Base-by-base conservation (phyloP, 441 rosid genomes). In the Melianthus villosus region DNA sequence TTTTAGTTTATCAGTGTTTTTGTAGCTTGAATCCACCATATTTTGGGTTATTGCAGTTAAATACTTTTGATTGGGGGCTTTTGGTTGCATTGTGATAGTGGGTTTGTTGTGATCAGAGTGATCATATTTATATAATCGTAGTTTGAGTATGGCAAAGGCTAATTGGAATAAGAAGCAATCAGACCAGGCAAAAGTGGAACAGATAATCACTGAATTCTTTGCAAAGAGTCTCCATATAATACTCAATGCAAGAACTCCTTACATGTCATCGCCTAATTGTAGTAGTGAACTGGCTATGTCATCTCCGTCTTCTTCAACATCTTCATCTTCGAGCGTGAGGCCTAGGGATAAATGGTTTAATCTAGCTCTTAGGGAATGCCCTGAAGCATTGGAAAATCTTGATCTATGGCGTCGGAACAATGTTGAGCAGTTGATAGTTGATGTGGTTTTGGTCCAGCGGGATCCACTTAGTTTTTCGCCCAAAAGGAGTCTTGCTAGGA, bases 301-400 rank as follows among this genome's bases (percentile, higher is more conserved):
- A 4, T 80, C 94, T 7, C 84, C 92, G 5, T 73, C 83, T 14
- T 77, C 87, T 0, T 81, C 94, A 12, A 52, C 77, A 1, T 84
- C 92, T 0, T 79, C 94, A 2, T 80, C 96, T 0, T 77, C 94
- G 0, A 78, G 92, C 20, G 82, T 75, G 26, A 69, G 80, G 53
- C 77, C 92, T 0, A 72, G 97, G 11, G 96, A 89, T 60, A 77
- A 71, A 53, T 81, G 96, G 95, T 89, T 89, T 51, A 81, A 81
- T 50, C 53, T 89, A 53, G 94, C 92, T 3, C 87, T 89, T 9
- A 61, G 82, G 60, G 96, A 81, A 31, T 73, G 91, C 59, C 89
- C 96, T 25, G 79, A 71, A 2, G 79, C 84, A 0, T 57, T 75
- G 4, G 95, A 86, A 62, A 86, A 62, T 59, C 65, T 72, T 19